Percentiles rank a stretch among this genome's conserved stretches.
Conservation (phyloP, 345 rosid species). For the Gossypium mustelinum region DNA sequence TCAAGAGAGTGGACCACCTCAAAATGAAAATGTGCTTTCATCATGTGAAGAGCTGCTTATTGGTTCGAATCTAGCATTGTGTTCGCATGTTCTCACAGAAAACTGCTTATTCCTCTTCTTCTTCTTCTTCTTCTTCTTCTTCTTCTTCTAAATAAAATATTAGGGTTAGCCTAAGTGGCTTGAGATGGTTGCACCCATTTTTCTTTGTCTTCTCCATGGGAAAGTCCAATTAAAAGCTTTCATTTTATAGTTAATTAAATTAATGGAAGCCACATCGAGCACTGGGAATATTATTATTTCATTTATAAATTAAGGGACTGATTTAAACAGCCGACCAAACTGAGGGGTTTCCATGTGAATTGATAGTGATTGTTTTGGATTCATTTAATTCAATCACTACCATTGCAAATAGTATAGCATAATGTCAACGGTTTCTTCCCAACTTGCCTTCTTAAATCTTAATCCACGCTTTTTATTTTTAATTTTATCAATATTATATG, state of each 20-base stretch:
- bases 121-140: not conserved
- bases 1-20: constrained; percentile 38
- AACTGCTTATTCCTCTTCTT: constrained; percentile 11
- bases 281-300: constrained; percentile 23
- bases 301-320: not conserved
- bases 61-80: constrained; percentile 41
- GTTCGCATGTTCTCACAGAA: constrained; percentile 36
- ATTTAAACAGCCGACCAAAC: constrained; percentile 45
- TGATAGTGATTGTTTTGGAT: constrained; percentile 45
- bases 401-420: constrained; percentile 16
- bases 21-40: not conserved
- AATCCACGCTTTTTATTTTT: not conserved
- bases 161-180: constrained; percentile 27
- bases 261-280: constrained; percentile 28
- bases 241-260: constrained; percentile 20
- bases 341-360: constrained; percentile 44
- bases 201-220: constrained; percentile 16
- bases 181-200: constrained; percentile 30
- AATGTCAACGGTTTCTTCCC: constrained; percentile 25
- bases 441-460: not conserved
- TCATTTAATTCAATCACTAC: constrained; percentile 21
- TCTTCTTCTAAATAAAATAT: too few species aligned
- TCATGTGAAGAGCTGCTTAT: constrained; percentile 46
- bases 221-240: constrained; percentile 28
- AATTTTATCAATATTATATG: too few species aligned